phyloP scores from a whole-genome alignment of 305 asterid genomes.

The Petunia hybrid region DNA sequence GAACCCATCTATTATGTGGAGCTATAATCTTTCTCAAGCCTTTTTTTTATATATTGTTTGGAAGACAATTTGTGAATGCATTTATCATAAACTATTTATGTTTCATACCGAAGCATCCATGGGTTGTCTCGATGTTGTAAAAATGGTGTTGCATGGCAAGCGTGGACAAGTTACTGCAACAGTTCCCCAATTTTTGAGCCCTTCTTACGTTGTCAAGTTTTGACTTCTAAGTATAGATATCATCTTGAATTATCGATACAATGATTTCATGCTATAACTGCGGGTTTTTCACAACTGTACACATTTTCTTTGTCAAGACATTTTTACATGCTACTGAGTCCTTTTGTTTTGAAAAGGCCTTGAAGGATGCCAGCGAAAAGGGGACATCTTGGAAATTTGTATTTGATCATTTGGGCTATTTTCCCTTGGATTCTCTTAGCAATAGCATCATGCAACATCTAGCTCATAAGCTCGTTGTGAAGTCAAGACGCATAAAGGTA shows the following conservation, averaged over 20 bases:
- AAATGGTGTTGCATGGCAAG: conserved; percentile 80
- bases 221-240: conserved; percentile 30
- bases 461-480: conserved; percentile 94
- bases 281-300: conserved; percentile 10
- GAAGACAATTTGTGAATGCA: background rate
- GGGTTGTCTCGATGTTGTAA: conserved; percentile 91
- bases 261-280: background rate
- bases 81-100: background rate
- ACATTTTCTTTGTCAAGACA: conserved; percentile 50
- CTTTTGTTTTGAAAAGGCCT: conserved; percentile 92
- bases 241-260: background rate
- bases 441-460: conserved; percentile 83
- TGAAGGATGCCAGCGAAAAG: conserved; percentile 92
- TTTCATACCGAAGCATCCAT: conserved; percentile 90
- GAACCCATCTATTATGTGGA: conserved; percentile 91
- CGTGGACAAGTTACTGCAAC: conserved; percentile 96
- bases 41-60: background rate
- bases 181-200: conserved; percentile 93
- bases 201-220: conserved; percentile 91
- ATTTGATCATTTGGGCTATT: conserved; percentile 92
- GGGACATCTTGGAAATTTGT: conserved; percentile 82
- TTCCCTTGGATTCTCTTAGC: conserved; percentile 92
- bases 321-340: conserved; percentile 93
- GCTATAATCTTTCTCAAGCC: conserved; percentile 46
- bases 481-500: conserved; percentile 95